These are phyloP conservation scores for Rhizophagus clarus DNA, from an alignment of 192 early-diverging fungal genomes.

Conservation along the genomic window DNA sequence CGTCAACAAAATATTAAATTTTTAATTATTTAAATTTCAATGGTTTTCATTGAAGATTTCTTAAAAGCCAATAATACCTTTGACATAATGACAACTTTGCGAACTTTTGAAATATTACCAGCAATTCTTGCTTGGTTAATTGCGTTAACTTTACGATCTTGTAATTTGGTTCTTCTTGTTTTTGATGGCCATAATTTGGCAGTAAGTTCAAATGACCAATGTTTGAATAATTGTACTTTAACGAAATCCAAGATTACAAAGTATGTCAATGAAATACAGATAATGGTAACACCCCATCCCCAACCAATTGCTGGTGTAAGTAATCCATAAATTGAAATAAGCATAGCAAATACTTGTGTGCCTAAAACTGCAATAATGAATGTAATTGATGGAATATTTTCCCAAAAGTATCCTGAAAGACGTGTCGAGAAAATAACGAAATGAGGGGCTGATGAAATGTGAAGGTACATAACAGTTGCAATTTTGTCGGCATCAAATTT, in stretches of 20 bases:
- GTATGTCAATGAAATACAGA: slow-evolving; percentile 77
- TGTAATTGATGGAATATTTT: slow-evolving; percentile 76
- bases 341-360: slow-evolving; percentile 90
- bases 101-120: slow-evolving; percentile 45
- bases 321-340: slow-evolving; percentile 70
- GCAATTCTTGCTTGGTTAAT: slow-evolving; percentile 52
- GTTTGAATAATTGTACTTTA: slow-evolving; percentile 84
- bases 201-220: slow-evolving; percentile 91
- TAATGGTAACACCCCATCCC: slow-evolving; percentile 71
- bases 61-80: slow-evolving; percentile 41
- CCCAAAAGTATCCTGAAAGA: slow-evolving; percentile 84
- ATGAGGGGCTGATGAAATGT: slow-evolving; percentile 88
- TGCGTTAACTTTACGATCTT: slow-evolving; percentile 48
- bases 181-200: slow-evolving; percentile 79
- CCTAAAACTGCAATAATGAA: slow-evolving; percentile 84
- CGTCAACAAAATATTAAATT: too few species aligned
- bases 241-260: slow-evolving; percentile 87
- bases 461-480: slow-evolving; percentile 92
- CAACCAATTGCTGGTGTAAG: slow-evolving; percentile 73
- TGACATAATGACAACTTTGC: slow-evolving; percentile 41
- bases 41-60: neutral
- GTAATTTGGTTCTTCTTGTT: slow-evolving; percentile 63
- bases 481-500: slow-evolving; percentile 49
- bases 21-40: neutral
- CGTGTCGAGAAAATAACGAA: slow-evolving; percentile 96